Conservation (phyloP, 495 filamentous ascomycete genomes). For the Penicillium roqueforti region DNA sequence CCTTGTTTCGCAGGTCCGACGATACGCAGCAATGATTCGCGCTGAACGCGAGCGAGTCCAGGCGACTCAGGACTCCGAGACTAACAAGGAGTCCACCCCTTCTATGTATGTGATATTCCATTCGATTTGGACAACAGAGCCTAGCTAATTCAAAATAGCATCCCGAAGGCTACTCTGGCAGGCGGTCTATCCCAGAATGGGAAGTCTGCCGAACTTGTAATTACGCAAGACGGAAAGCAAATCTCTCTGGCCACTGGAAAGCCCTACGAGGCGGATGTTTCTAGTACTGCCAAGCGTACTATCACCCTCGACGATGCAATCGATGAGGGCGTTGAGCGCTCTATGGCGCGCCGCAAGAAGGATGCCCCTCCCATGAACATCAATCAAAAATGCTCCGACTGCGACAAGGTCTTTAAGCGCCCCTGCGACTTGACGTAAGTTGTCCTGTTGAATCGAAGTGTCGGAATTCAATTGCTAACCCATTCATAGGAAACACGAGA, state of each 20-base stretch:
- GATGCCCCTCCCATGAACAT: slow-evolving; percentile 66
- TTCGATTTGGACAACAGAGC: slow-evolving; percentile 1
- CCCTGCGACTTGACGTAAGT: slow-evolving; percentile 75
- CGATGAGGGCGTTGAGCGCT: slow-evolving; percentile 74
- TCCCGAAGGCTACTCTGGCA: slow-evolving; percentile 55
- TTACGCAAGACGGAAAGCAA: slow-evolving; percentile 69
- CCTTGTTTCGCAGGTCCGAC: slow-evolving; percentile 78
- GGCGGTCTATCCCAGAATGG: slow-evolving; percentile 76
- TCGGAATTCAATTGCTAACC: slow-evolving; percentile 20
- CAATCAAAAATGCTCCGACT: slow-evolving; percentile 70
- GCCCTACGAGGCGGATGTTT: slow-evolving; percentile 37
- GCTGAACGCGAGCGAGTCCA: slow-evolving; percentile 42
- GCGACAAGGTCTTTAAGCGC: slow-evolving; percentile 87
- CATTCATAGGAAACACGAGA: slow-evolving; percentile 72
- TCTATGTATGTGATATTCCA: slow-evolving; percentile 2
- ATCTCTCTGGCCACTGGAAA: slow-evolving; percentile 69
- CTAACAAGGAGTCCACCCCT: neutral
- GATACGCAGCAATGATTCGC: slow-evolving; percentile 62
- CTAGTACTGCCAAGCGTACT: slow-evolving; percentile 55
- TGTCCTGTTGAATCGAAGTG: neutral
- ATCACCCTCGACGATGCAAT: slow-evolving; percentile 48
- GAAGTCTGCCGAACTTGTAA: slow-evolving; percentile 71
- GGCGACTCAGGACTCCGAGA: slow-evolving; percentile 15
- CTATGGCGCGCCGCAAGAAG: slow-evolving; percentile 88
- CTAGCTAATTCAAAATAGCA: slow-evolving; percentile 37